Base-by-base conservation (phyloP, 352 stramenopile species). In the Nothophytophthora sp. region DNA sequence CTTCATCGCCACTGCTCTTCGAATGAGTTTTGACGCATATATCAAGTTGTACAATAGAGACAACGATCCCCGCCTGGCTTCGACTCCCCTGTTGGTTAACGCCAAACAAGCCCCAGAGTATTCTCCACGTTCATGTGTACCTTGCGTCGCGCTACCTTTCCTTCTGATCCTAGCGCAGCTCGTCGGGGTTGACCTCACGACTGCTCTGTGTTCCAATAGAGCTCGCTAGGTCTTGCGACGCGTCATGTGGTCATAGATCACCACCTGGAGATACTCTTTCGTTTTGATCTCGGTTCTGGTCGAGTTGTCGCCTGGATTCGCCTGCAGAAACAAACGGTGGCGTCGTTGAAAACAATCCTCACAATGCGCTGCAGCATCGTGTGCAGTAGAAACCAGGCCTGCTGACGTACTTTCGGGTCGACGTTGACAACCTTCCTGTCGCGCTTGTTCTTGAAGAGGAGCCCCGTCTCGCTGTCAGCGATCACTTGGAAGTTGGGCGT, bases 361-460 rank as follows among this genome's bases (percentile, higher is more conserved):
- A 30, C 6, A 11, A 6, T 11, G 27, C 27, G 27, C 6, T 30
- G 27, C 29, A 4, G 42, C 16, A 27, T 30, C 18, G 18, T 34
- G 2, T 39, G 2, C 35, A 27, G 23, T 11, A 0, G 20, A 0
- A 37, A 24, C 15, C n/a, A 8, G 43, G 2, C 5, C 10, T 20
- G 33, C 33, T 5, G 47, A 51, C 46, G 24, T 50, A 87, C 76
- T 51, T 97, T 96, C 5, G 92, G 93, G 59, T 98, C 90, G 2
- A 98, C 93, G 40, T 98, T 98, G 23, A 98, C 88, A 8, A 98
- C 90, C 45, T 98, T 98, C 18, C 94, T 79, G 55, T 98, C 93
- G n/a, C 92, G 80, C 48, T 98, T 98, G 80, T 98, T 98, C 68
- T 98, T 98, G 69, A 98, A 98, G 6, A 98, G 65, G 29, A 98